Evolutionary conservation across 2,329 filamentous ascomycete genomes (phyloP), one percentile per base, ranked within the genome.

Genomic region (Boeremia lycopersici): DNA sequence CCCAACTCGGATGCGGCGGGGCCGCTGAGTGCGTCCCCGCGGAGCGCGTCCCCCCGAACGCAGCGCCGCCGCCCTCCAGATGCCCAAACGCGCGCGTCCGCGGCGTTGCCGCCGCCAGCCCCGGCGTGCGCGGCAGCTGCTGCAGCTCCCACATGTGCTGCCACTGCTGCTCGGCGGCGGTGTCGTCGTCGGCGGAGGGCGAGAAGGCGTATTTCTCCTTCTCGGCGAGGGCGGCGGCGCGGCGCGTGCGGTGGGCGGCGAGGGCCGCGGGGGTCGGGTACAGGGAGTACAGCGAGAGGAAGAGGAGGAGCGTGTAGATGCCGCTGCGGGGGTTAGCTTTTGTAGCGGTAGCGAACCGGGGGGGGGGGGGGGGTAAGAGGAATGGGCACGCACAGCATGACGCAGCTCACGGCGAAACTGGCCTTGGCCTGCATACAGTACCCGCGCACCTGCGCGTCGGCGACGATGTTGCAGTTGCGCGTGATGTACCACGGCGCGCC

Each of bases 401-500:
- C 78, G 12, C 87, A 74, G 0, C 86, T 86, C 17, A 85, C 79
- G 12, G 83, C 88, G 64, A 91, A 88, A 12, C 82, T 80, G 47
- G 81, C 84, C 71, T 91, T 88, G 6, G 89, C 89, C 71, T 89
- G 81, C 67, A 80, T 75, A 73, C 90, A 93, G 64, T 84, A 85
- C 7, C 74, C 68, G 49, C 81, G 76, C 42, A 83, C 78, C 26
- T 83, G 81, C 44, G 81, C 81, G 5, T 81, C 78, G 48, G 77
- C 78, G 2, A 87, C 86, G 33, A 88, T 80, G 48, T 75, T 78
- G 76, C 90, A 93, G 57, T 84, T 85, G 72, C 89, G 86, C 48
- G 83, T 82, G 63, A 93, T 84, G 72, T 92, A 93, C 90, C 90
- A 93, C 6, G 89, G 84, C 15, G 83, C 83, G 25, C 85, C 81